Evolutionary conservation across 495 filamentous ascomycete species (phyloP), one percentile per base, ranked within the genome.

Genomic region (Hypoxylon trugodes): DNA sequence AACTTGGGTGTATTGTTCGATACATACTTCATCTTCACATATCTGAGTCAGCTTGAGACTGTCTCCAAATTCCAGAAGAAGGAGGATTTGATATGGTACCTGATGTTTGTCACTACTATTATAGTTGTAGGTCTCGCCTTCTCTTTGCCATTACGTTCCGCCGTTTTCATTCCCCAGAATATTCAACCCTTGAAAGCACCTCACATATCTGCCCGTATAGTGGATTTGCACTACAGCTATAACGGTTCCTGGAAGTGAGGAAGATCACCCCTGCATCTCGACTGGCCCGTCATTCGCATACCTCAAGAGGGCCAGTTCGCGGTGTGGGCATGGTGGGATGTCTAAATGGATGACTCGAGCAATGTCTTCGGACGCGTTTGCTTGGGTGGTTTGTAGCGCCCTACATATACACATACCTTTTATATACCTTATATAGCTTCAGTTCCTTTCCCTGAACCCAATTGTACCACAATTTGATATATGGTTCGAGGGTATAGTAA

Each of bases 201-300:
- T 93, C 91, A 82, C 82, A 90, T 89, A 91, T 90, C 93, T 97
- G 93, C 93, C 91, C 93, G 92, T 86, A 85, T 91, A 93, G 92
- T 83, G 84, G 76, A 74, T 69, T 77, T 87, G 62, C 87, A 83
- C 71, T 65, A 74, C 76, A 77, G 73, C 91, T 94, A 90, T 87
- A 84, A 87, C 92, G 93, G 91, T 96, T 96, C 93, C 92, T 96
- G 90, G 84, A 92, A 88, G 79, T 82, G 93, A 96, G 93, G 93
- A 83, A 97, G 91, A 97, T 89, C 82, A 88, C 89, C 92, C 90
- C 86, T 88, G 84, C 85, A 86, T 83, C 83, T 78, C 82, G 80
- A 73, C 83, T 83, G 83, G 75, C 81, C 85, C 82, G 76, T 87
- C 86, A 90, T 92, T 91, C 88, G 88, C 90, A 91, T 82, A 83